Evolutionary conservation across 306 rosid species (phyloP).

Genomic region (Cicer judaicum): DNA sequence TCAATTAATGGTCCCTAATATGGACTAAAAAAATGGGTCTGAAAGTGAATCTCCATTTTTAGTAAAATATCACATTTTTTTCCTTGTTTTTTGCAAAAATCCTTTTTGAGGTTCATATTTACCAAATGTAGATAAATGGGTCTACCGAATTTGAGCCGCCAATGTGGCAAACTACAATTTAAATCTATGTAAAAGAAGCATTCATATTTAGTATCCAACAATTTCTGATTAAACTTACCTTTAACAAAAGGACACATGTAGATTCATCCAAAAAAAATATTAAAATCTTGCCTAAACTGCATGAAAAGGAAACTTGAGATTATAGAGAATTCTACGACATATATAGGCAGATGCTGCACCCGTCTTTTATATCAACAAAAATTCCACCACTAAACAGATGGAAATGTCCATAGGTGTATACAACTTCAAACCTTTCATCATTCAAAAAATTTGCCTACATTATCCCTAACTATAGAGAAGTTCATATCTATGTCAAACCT

Average conservation of each 20-base stretch:
- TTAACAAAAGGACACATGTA: background rate
- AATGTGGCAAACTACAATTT: too few species aligned
- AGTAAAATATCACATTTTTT: too few species aligned
- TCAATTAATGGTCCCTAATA: too few species aligned
- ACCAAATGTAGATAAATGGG: too few species aligned
- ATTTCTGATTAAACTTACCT: background rate
- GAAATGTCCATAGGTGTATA: constrained; percentile 17
- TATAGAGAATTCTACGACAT: constrained; percentile 27
- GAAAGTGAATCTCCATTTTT: too few species aligned
- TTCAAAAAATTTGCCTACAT: constrained; percentile 38
- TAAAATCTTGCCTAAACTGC: background rate
- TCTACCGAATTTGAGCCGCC: too few species aligned
- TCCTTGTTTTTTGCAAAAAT: too few species aligned
- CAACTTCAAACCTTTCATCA: constrained; percentile 30
- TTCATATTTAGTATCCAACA: background rate
- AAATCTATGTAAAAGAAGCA: background rate
- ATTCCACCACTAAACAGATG: constrained; percentile 29
- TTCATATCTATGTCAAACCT: background rate
- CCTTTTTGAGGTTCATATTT: too few species aligned
- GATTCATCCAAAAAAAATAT: background rate
- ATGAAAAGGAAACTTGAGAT: background rate
- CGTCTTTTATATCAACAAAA: constrained; percentile 38
- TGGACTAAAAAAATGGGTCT: too few species aligned
- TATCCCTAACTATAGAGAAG: constrained; percentile 23
- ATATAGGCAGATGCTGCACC: constrained; percentile 17